Percentiles rank a stretch among this genome's conserved stretches.
Evolutionary conservation across 768 basidiomycete species (phyloP).

Genomic region (Tylopilus sp.): DNA sequence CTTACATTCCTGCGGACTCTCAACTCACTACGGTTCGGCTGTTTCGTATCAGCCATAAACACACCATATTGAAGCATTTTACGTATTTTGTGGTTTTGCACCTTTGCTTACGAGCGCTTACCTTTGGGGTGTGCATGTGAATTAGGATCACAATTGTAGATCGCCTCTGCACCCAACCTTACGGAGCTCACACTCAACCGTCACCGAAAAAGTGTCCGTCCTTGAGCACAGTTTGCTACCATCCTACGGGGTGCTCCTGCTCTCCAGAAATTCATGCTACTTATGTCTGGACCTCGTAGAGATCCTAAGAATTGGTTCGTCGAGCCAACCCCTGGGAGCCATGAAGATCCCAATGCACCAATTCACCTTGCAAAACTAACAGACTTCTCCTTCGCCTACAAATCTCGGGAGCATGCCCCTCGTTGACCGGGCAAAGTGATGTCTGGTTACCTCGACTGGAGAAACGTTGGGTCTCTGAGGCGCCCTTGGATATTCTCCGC

Average conservation of each 20-base stretch:
- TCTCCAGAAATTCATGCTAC: not conserved
- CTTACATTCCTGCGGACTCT: slow-evolving; percentile 44
- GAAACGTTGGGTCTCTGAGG: slow-evolving; percentile 39
- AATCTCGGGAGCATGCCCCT: too few species aligned
- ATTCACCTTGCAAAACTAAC: slow-evolving; percentile 10
- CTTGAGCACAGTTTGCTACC: not conserved
- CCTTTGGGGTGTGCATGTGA: not conserved
- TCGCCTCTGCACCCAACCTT: not conserved
- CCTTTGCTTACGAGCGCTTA: not conserved
- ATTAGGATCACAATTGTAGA: not conserved
- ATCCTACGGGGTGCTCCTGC: not conserved
- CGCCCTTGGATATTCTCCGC: slow-evolving; percentile 24
- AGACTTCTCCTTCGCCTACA: too few species aligned
- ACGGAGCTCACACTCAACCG: not conserved
- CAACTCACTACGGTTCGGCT: slow-evolving; percentile 52
- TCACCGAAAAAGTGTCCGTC: not conserved
- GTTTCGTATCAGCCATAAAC: too few species aligned
- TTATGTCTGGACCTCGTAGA: not conserved
- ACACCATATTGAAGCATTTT: not conserved
- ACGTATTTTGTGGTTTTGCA: not conserved
- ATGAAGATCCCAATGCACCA: slow-evolving; percentile 27
- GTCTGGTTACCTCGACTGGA: slow-evolving; percentile 51
- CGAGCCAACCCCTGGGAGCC: slow-evolving; percentile 5
- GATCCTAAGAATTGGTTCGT: not conserved
- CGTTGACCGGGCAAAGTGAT: not conserved